Base-by-base conservation (phyloP, 176 grass and related monocot species). In the Bonia amplexicaulis region DNA sequence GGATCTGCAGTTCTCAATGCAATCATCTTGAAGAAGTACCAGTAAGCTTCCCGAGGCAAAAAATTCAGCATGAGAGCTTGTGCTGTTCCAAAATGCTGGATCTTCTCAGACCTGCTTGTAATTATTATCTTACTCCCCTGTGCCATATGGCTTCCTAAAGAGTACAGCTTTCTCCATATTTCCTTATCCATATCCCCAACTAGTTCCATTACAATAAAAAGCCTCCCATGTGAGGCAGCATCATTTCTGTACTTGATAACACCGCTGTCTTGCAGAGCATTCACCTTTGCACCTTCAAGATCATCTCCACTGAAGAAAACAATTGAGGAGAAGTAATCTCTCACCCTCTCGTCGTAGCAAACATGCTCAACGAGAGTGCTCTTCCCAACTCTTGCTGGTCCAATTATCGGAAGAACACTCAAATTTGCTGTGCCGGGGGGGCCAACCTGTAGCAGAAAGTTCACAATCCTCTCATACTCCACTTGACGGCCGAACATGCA, bases 301-400 rank as follows among this genome's bases (percentile, higher is more conserved):
- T 31, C 53, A 37, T 62, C 22, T 62, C 6, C 29, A 4, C n/a
- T 19, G 14, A 10, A 73, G 63, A 67, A 41, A 20, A 41, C 37
- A 19, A 75, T 80, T 0, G 79, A 42, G 9, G 86, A 85, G 61
- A 88, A 92, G 80, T 82, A 29, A 4, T 8, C 42, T 4, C 66
- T 58, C 55, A 92, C 90, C 49, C 78, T 86, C 25, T 76, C 48
- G 22, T 92, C 83, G 5, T 41, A 19, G 14, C 79, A 92, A 39
- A 79, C 76, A 64, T 89, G 86, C 59, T 85, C 86, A 6, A 79
- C 78, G n/a, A 92, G 72, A 10, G 81, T 92, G 27, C 78, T 92
- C 37, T 89, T 92, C 10, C 87, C 83, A 51, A 74, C 83, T 53
- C 78, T 84, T 0, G 2, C 1, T 0, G 33, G 17, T 20, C 87